Base-by-base conservation (phyloP, 768 basidiomycete genomes). In the Cystofilobasidium ferigula region DNA sequence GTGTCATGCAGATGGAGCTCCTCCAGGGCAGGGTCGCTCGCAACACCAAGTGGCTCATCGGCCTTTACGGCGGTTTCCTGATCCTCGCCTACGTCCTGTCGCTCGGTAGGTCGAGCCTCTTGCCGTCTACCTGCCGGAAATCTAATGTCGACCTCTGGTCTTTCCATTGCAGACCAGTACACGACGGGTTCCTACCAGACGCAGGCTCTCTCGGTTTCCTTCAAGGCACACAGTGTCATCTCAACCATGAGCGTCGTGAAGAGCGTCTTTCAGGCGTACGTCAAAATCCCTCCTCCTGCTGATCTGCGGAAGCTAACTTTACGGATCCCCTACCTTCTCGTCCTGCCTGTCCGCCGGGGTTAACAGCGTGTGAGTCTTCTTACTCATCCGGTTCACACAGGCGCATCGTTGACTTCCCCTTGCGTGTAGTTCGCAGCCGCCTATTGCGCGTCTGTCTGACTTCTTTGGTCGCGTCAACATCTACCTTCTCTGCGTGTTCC, bases 361-460 rank as follows among this genome's bases (percentile, higher is more conserved):
- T n/a, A n/a, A n/a, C n/a, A n/a, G n/a, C n/a, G n/a, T n/a, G n/a
- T n/a, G n/a, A n/a, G n/a, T n/a, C n/a, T n/a, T n/a, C n/a, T n/a
- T n/a, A n/a, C n/a, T n/a, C n/a, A n/a, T n/a, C n/a, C n/a, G n/a
- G n/a, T n/a, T n/a, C n/a, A n/a, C n/a, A n/a, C n/a, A n/a, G n/a
- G n/a, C n/a, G n/a, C n/a, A n/a, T 51, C 26, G 7, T 24, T 51
- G 12, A 18, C 42, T 16, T 13, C 48, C 7, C 16, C 28, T 24
- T 26, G 48, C 14, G 73, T 75, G 64, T n/a, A n/a, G n/a, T n/a
- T 64, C 71, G 18, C 73, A 73, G 36, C 72, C 74, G 2, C 75
- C 74, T 16, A 73, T 76, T 62, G 75, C 75, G n/a, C 74, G 73
- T 57, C 72, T 75, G 28, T 69, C 73, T 18, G 73, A 75, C 54